Conservation (phyloP, 2,329 filamentous ascomycete genomes). For the Dichotomopilus funicola region DNA sequence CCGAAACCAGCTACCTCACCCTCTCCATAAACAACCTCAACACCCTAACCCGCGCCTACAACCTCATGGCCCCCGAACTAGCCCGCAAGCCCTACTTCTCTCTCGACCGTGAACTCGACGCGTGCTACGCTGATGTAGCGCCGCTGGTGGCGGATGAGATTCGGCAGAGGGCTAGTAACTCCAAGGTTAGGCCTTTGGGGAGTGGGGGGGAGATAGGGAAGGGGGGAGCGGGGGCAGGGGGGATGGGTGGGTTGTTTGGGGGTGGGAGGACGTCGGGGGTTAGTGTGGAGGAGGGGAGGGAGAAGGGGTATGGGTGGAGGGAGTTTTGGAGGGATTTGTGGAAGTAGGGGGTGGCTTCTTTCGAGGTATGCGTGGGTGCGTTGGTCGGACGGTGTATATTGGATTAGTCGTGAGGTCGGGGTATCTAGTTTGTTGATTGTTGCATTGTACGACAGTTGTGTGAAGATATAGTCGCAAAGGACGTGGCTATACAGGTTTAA, state of each 20-base stretch:
- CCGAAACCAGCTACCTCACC: slow-evolving; percentile 68
- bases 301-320: slow-evolving; percentile 74
- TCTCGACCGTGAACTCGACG: slow-evolving; percentile 71
- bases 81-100: slow-evolving; percentile 90
- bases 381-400: no score
- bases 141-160: slow-evolving; percentile 69
- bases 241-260: slow-evolving; percentile 55
- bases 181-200: slow-evolving; percentile 33
- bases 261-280: slow-evolving; percentile 41
- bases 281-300: slow-evolving; percentile 66
- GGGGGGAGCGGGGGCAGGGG: slow-evolving; percentile 31
- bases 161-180: slow-evolving; percentile 53
- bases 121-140: slow-evolving; percentile 82
- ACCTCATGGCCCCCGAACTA: slow-evolving; percentile 85
- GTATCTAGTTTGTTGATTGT: no score
- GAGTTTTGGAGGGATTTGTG: slow-evolving; percentile 85
- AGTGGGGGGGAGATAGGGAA: slow-evolving; percentile 7
- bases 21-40: slow-evolving; percentile 76
- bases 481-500: no score
- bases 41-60: slow-evolving; percentile 75
- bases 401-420: no score
- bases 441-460: no score
- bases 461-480: no score
- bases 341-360: not conserved
- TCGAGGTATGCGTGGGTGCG: no score